Evolutionary conservation across 2,329 filamentous ascomycete species (phyloP), one percentile per base, ranked within the genome.

Genomic region (Xylaria sp.): DNA sequence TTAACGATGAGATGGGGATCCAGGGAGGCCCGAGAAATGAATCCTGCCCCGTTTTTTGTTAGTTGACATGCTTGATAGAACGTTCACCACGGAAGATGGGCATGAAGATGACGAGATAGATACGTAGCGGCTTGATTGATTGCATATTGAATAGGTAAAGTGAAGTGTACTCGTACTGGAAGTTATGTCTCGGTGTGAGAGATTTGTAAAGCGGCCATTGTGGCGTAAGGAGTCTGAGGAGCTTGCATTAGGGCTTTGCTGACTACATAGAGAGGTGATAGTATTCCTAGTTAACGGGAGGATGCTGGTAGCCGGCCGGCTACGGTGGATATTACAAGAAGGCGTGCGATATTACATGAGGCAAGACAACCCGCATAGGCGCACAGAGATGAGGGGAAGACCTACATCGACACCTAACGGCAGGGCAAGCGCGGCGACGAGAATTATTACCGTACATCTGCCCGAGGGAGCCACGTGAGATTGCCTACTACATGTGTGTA

Each of bases 21-120:
- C 24, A 34, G 47, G n/a, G 45, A 48, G 27, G 53, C 56, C 51
- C 27, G 47, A 30, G 24, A 39, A 42, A 47, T 30, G 54, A 55
- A 55, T 62, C 39, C 14, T 50, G 47, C 24, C 19, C 48, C 58
- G 61, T 56, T 63, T 27, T 60, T 53, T 60, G 58, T 68, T 56
- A 56, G 68, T 45, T 32, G 4, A 27, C 24, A 11, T 30, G n/a
- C 12, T 51, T 6, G 39, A 30, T 27, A 30, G 39, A 42, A 60
- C 57, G 39, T 51, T 57, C 60, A 55, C 51, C 27, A 24, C 14
- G 24, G 21, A 36, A 58, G 60, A 19, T 36, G 19, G 34, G 17
- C 27, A n/a, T 27, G 17, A 14, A 19, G 24, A 45, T 30, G 24
- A 34, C 9, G n/a, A 36, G 21, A 24, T 12, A 57, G 30, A 57